phyloP scores from a whole-genome alignment of 73 alveolate species.

The Paramecium octaurelia region DNA sequence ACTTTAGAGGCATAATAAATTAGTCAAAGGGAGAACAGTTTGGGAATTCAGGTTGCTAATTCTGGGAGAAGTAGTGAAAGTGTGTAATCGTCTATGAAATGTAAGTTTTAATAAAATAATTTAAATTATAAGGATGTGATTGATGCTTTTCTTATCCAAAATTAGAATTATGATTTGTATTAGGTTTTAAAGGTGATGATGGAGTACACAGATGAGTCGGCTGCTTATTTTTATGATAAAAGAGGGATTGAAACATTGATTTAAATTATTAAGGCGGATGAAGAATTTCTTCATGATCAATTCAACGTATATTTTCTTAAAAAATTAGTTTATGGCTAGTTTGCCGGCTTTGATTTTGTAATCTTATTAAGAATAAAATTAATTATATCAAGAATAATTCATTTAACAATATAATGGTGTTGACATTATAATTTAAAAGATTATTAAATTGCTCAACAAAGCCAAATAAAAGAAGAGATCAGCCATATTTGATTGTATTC shows the following conservation, averaged over 20 bases:
- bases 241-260: constrained; percentile 55
- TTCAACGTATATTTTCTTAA: not conserved
- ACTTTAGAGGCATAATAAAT: not conserved
- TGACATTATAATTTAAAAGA: not conserved
- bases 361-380: not conserved
- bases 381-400: not conserved
- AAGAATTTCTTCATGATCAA: not conserved
- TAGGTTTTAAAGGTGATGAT: not conserved
- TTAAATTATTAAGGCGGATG: not conserved
- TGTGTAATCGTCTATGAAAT: constrained; percentile 45
- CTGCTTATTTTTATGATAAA: constrained; percentile 67
- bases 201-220: not conserved
- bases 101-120: constrained; percentile 45
- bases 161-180: not conserved
- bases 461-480: not conserved
- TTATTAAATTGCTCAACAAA: not conserved
- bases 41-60: not conserved
- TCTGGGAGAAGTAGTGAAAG: constrained; percentile 17
- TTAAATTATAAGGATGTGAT: not conserved
- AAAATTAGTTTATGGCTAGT: not conserved
- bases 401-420: not conserved
- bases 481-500: not conserved
- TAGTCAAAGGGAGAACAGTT: not conserved
- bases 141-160: constrained; percentile 50
- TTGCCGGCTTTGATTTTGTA: constrained; percentile 9